A percentile compares a stretch with the other conserved stretches of the same genome.
phyloP scores from a whole-genome alignment of 495 filamentous ascomycete genomes.

The Aspergillus sclerotioniger region DNA sequence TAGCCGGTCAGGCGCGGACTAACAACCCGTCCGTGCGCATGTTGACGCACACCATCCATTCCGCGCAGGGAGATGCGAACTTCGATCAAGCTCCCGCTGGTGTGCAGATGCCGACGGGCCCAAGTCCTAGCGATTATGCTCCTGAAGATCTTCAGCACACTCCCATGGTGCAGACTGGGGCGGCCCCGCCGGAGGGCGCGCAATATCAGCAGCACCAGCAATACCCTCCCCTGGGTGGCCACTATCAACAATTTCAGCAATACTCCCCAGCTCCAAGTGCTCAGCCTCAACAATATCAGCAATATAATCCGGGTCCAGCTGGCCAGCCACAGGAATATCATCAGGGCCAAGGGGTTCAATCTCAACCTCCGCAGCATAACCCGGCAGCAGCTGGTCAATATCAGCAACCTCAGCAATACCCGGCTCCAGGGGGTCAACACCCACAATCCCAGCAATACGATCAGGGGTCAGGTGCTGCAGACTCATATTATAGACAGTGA shows the following conservation, averaged over 20 bases:
- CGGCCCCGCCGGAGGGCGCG: background rate
- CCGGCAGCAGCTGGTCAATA: background rate
- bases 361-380: background rate
- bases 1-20: conserved; percentile 66
- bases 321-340: background rate
- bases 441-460: background rate
- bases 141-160: background rate
- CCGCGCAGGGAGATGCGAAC: conserved; percentile 4
- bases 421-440: background rate
- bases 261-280: background rate
- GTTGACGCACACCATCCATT: conserved; percentile 3
- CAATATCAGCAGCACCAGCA: background rate
- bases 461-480: background rate
- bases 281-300: background rate
- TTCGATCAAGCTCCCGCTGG: background rate
- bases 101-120: conserved; percentile 1
- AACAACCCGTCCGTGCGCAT: conserved; percentile 2
- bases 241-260: background rate
- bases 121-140: conserved; percentile 12
- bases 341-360: background rate
- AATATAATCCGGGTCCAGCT: background rate
- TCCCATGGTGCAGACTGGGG: background rate
- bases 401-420: background rate
- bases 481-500: too few relatives aligned
- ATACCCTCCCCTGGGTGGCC: background rate